phyloP scores from a whole-genome alignment of 2,329 filamentous ascomycete species.

The Lasiodiplodia sp. region DNA sequence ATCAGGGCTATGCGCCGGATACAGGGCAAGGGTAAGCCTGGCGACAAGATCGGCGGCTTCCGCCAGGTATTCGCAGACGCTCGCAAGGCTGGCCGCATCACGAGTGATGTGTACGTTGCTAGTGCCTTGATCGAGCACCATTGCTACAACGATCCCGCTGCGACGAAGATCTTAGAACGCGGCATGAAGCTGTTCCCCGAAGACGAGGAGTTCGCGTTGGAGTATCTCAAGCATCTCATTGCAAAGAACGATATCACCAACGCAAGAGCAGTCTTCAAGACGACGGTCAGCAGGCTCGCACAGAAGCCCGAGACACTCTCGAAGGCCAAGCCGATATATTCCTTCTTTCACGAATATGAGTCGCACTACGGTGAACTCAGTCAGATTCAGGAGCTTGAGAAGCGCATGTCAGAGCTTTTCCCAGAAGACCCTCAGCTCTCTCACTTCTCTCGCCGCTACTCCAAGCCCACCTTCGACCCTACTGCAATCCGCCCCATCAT shows the following conservation, averaged over 20 bases:
- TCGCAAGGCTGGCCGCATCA: slow-evolving; percentile 83
- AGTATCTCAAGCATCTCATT: slow-evolving; percentile 95
- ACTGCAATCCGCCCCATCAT: slow-evolving; percentile 82
- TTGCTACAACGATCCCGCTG: slow-evolving; percentile 92
- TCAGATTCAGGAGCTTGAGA: slow-evolving; percentile 89
- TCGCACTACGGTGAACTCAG: slow-evolving; percentile 91
- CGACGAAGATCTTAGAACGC: slow-evolving; percentile 94
- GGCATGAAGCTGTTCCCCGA: slow-evolving; percentile 93
- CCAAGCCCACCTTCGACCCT: slow-evolving; percentile 74
- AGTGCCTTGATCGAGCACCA: slow-evolving; percentile 93
- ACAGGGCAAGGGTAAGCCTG: slow-evolving; percentile 74
- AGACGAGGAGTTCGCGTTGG: slow-evolving; percentile 90
- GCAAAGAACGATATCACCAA: slow-evolving; percentile 93
- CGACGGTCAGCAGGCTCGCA: slow-evolving; percentile 82
- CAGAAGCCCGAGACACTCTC: slow-evolving; percentile 75
- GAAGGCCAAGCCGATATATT: slow-evolving; percentile 84
- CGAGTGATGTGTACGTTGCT: slow-evolving; percentile 93
- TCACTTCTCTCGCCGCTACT: slow-evolving; percentile 79
- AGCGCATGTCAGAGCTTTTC: slow-evolving; percentile 92
- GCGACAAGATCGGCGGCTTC: slow-evolving; percentile 72
- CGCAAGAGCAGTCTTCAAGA: slow-evolving; percentile 95
- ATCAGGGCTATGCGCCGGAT: slow-evolving; percentile 94
- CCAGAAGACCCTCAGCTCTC: slow-evolving; percentile 81
- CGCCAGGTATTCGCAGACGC: slow-evolving; percentile 90
- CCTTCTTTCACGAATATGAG: slow-evolving; percentile 95